phyloP scores from a whole-genome alignment of 176 grass and related monocot genomes.

The Triticum monococcum region DNA sequence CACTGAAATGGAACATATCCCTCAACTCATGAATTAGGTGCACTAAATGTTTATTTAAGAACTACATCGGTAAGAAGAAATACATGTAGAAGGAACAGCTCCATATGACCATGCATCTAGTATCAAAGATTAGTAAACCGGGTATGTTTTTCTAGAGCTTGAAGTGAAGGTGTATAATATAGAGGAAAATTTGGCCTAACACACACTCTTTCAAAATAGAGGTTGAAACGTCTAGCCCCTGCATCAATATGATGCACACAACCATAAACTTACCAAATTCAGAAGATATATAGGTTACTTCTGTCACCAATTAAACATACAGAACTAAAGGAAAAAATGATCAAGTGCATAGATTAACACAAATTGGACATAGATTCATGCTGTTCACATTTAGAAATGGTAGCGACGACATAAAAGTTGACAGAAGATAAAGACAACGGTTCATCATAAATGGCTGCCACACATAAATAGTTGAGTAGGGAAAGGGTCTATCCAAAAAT shows the following conservation, averaged over 20 bases:
- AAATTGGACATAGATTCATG: neutral
- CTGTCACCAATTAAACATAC: neutral
- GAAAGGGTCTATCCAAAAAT: neutral
- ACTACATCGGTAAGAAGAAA: too few relatives aligned
- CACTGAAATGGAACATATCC: too few relatives aligned
- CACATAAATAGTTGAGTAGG: neutral
- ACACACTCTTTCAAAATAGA: too few relatives aligned
- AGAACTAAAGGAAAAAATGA: neutral
- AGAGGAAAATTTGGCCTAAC: too few relatives aligned
- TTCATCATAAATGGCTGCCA: conserved; percentile 23
- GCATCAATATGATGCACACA: too few relatives aligned
- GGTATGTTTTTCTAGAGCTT: neutral
- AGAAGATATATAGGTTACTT: neutral
- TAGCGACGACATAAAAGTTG: neutral
- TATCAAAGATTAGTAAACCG: too few relatives aligned
- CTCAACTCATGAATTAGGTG: too few relatives aligned
- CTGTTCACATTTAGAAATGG: neutral
- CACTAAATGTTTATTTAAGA: too few relatives aligned
- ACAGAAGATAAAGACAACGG: neutral
- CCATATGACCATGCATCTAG: too few relatives aligned
- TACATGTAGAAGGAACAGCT: too few relatives aligned
- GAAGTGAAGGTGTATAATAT: neutral
- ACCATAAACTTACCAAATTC: too few relatives aligned
- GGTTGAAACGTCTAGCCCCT: too few relatives aligned
- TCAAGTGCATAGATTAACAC: neutral